Conservation (phyloP, 2,329 filamentous ascomycete genomes). For the Xylariales sp. region DNA sequence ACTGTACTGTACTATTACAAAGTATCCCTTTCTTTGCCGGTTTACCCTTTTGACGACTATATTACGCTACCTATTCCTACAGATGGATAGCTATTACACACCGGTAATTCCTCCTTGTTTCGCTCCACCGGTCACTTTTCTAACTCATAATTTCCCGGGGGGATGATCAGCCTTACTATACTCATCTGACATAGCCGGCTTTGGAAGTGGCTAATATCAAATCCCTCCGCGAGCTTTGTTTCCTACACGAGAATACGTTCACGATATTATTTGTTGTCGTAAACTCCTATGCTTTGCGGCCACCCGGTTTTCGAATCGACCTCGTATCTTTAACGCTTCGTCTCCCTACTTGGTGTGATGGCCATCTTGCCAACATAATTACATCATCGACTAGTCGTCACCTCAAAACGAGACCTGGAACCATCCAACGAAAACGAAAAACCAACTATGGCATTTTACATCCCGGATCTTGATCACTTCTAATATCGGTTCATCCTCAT, state of each 20-base stretch:
- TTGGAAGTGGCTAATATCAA: neutral
- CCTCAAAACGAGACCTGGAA: neutral
- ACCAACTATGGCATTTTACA: neutral
- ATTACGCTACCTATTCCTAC: too few species aligned
- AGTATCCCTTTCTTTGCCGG: too few species aligned
- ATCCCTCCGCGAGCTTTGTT: neutral
- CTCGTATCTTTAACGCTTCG: neutral
- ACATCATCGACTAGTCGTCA: slow-evolving; percentile 26
- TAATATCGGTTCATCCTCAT: neutral
- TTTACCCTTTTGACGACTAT: too few species aligned
- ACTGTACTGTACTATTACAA: too few species aligned
- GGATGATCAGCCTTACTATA: neutral
- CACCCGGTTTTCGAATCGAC: neutral
- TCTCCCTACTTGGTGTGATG: neutral
- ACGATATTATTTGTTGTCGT: neutral
- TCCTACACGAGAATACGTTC: neutral
- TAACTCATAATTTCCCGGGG: neutral
- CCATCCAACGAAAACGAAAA: neutral
- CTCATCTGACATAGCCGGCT: neutral
- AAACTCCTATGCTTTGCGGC: neutral
- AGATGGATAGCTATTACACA: neutral
- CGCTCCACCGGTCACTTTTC: neutral
- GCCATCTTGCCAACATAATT: slow-evolving; percentile 14
- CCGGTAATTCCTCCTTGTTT: too few species aligned
- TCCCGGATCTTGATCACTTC: neutral